Base-by-base conservation (phyloP, 2,329 filamentous ascomycete genomes). In the Ilyonectria sp. region DNA sequence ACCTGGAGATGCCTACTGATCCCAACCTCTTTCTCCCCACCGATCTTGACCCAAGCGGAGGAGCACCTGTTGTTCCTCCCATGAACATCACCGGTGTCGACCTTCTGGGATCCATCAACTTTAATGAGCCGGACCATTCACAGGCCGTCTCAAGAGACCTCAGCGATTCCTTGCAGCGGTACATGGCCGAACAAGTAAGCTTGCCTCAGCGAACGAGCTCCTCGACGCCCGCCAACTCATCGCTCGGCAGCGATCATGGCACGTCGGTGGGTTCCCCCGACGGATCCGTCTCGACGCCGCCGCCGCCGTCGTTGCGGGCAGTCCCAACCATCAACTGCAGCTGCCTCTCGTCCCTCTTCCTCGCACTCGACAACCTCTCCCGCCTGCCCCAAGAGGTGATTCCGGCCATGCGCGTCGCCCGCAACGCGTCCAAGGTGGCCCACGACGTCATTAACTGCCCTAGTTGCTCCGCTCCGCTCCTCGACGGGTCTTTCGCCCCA, bases 391-490 rank as follows among this genome's bases (percentile, higher is more conserved):
- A 70, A 3, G 81, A 85, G 46, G 80, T 88, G 19, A 78, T 79
- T 37, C 73, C 80, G 2, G 86, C 86, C 17, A 85, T 89, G 74
- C 76, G 79, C 19, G 80, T 85, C 46, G 83, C 86, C 11, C 84
- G 87, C 6, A 75, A 80, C 56, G 86, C 87, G 4, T 81, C 84
- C 35, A 83, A 81, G 61, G 78, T 83, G 1, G 87, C 86, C 1
- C 84, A 89, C 75, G 79, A 86, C 43, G 83, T 85, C 19, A 82
- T 89, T 56, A 80, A 83, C 69, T 91, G 89, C 73, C 74, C 80
- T 1, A 70, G 77, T 17, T 91, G 89, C 78, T 84, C 83, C 57
- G 78, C 81, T 26, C 77, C 80, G 37, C 62, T 81, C 35, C 52
- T 82, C 17, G 73, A 80, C 8, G 80, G 84, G 6, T 71, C 78